Conservation (phyloP, 129 eudicot genomes). For the Centaurea solstitialis region DNA sequence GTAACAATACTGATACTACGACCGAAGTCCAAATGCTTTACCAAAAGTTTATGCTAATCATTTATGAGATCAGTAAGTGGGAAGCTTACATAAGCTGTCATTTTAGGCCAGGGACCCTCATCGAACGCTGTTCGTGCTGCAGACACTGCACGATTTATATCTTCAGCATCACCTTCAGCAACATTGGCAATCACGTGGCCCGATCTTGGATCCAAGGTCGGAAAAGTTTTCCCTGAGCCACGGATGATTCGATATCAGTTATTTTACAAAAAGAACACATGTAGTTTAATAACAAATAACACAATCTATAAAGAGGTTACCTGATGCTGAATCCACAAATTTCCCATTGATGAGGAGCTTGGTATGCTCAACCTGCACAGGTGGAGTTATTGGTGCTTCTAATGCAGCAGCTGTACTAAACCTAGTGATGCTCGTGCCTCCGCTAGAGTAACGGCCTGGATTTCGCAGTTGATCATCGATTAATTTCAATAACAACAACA, state of each 20-base stretch:
- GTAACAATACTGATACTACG: not conserved
- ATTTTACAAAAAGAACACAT: not conserved
- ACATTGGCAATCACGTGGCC: conserved; percentile 80
- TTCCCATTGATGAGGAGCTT: conserved; percentile 84
- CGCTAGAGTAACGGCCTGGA: conserved; percentile 51
- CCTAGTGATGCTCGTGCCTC: conserved; percentile 42
- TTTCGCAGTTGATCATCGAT: conserved; percentile 16
- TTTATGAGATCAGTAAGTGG: no score
- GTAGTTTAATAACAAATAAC: not conserved
- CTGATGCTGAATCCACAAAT: conserved; percentile 90
- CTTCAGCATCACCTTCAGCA: conserved; percentile 83
- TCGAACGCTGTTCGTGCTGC: conserved; percentile 96
- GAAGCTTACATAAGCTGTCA: conserved; percentile 77
- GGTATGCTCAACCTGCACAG: conserved; percentile 57
- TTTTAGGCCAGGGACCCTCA: conserved; percentile 95
- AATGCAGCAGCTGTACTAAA: conserved; percentile 62
- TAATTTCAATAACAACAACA: not conserved
- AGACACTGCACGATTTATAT: conserved; percentile 75
- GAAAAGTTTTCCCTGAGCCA: conserved; percentile 80
- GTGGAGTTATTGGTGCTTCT: conserved; percentile 69
- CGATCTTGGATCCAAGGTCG: conserved; percentile 83
- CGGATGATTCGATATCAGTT: conserved; percentile 9
- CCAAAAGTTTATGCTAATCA: no score
- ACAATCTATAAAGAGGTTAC: conserved; percentile 21
- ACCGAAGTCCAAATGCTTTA: no score